Percentiles rank a stretch among this genome's conserved stretches.
Evolutionary conservation across 257 asterid species (phyloP).

Genomic region (Catharanthus roseus): DNA sequence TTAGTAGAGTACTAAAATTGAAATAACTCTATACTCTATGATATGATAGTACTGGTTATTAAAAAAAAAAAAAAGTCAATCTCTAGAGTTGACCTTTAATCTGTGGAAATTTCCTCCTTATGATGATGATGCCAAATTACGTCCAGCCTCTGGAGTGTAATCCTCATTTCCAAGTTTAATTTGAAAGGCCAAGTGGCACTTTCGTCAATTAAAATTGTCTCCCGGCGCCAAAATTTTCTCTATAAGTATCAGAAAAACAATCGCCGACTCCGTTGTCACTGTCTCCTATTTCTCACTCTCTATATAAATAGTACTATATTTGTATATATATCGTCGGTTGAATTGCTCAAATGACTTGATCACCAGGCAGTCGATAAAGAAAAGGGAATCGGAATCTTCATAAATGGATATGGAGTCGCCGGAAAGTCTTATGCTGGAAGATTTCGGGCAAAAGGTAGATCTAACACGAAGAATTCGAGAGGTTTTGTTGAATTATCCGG

Average conservation of each 20-base stretch:
- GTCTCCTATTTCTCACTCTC: background rate
- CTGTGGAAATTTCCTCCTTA: too few relatives aligned
- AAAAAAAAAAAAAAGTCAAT: too few relatives aligned
- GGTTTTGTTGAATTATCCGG: constrained; percentile 84
- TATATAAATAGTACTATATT: background rate
- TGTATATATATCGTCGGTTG: background rate
- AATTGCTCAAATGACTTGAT: background rate
- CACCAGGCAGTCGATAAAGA: background rate
- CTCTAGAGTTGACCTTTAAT: too few relatives aligned
- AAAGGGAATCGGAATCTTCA: background rate
- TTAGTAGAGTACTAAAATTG: too few relatives aligned
- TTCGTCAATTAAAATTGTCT: constrained; percentile 1
- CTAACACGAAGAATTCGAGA: constrained; percentile 93
- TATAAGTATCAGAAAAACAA: background rate
- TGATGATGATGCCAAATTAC: background rate
- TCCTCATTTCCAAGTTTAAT: background rate
- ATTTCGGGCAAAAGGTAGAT: constrained; percentile 98
- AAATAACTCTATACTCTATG: too few relatives aligned
- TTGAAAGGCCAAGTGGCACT: background rate
- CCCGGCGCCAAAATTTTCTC: background rate
- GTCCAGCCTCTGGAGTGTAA: background rate
- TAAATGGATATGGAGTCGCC: constrained; percentile 27
- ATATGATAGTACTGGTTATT: too few relatives aligned
- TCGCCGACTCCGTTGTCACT: constrained; percentile 3
- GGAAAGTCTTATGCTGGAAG: constrained; percentile 58